Conservation (phyloP, 441 rosid genomes). For the Adansonia grandidieri region DNA sequence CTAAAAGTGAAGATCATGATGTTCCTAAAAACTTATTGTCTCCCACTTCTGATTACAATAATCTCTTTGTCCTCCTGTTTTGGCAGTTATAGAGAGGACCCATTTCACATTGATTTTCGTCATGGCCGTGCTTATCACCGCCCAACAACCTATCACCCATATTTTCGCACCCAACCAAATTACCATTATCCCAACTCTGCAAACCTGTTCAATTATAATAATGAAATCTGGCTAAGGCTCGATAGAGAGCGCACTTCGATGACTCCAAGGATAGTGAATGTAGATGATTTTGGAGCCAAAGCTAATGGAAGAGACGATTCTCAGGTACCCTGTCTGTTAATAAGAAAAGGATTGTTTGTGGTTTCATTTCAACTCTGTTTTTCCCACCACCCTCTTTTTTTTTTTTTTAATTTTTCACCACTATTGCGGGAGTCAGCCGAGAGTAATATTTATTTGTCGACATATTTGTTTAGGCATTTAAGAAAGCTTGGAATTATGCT, state of each 20-base stretch:
- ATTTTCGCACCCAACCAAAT: not conserved
- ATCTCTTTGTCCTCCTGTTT: constrained; percentile 31
- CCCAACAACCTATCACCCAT: not conserved
- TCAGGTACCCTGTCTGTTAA: constrained; percentile 41
- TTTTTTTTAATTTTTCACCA: too few species aligned
- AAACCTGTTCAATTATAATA: not conserved
- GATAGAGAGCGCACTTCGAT: not conserved
- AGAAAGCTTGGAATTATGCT: constrained; percentile 76
- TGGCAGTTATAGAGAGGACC: constrained; percentile 26
- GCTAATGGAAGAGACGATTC: constrained; percentile 74
- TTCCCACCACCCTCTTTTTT: too few species aligned
- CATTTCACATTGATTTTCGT: not conserved
- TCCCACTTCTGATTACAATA: constrained; percentile 20
- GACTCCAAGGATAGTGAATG: constrained; percentile 43
- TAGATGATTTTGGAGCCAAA: constrained; percentile 74
- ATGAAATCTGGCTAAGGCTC: not conserved
- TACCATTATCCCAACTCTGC: not conserved
- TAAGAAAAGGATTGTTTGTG: too few species aligned
- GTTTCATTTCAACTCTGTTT: too few species aligned
- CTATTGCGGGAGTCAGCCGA: not conserved
- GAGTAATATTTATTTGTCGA: not conserved
- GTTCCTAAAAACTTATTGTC: constrained; percentile 23
- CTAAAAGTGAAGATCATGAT: constrained; percentile 9
- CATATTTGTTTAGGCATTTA: constrained; percentile 54
- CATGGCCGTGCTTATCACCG: not conserved